phyloP scores from a whole-genome alignment of 371 early-diverging fungal genomes.

The Lichtheimia ornata region DNA sequence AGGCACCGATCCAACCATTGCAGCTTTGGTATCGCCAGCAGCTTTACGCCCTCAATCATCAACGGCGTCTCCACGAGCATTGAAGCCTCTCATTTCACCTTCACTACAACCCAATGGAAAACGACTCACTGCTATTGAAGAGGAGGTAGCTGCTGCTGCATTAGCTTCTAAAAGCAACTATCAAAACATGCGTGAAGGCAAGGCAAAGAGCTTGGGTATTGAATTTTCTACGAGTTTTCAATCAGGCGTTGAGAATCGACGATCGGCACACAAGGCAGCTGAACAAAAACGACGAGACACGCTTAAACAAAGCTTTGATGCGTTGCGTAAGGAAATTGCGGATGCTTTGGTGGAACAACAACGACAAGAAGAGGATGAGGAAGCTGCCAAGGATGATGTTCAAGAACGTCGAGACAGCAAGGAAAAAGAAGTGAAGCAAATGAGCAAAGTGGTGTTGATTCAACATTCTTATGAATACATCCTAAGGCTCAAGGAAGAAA shows the following conservation, averaged over 20 bases:
- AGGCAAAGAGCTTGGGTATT: constrained; percentile 77
- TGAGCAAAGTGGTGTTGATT: constrained; percentile 52
- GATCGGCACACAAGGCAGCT: constrained; percentile 87
- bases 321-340: constrained; percentile 68
- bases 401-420: constrained; percentile 15
- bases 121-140: constrained; percentile 37
- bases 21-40: constrained; percentile 43
- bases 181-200: constrained; percentile 82
- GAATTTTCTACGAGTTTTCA: constrained; percentile 70
- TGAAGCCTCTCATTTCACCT: constrained; percentile 54
- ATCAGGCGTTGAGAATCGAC: constrained; percentile 73
- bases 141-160: constrained; percentile 46
- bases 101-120: constrained; percentile 52
- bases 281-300: constrained; percentile 92
- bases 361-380: neutral
- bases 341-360: constrained; percentile 55
- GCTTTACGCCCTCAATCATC: constrained; percentile 24
- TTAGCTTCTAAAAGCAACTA: constrained; percentile 86
- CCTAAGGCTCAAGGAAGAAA: constrained; percentile 47
- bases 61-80: constrained; percentile 38
- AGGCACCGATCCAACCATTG: constrained; percentile 22
- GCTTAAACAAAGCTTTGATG: constrained; percentile 86
- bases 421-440: constrained; percentile 54
- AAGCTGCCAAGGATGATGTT: constrained; percentile 7
- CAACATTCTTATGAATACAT: constrained; percentile 65